These are phyloP conservation scores for Populus ilicifolia DNA, from an alignment of 345 rosid species.

Conservation along the genomic window DNA sequence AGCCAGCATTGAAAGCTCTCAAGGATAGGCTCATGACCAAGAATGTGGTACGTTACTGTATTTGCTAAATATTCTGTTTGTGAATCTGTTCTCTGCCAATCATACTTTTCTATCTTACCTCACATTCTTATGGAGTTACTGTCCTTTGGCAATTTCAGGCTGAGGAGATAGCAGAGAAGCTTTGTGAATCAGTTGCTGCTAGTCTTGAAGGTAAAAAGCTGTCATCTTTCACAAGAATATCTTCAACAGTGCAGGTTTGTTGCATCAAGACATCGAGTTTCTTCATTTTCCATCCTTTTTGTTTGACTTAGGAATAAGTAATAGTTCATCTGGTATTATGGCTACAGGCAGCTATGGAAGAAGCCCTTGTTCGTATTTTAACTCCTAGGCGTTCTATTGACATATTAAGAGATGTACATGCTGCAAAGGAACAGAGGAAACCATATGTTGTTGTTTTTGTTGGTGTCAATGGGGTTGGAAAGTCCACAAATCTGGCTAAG, in stretches of 20 bases:
- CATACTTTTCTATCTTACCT: neutral
- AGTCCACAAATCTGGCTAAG: slow-evolving; percentile 96
- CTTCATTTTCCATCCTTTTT: neutral
- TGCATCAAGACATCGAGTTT: neutral
- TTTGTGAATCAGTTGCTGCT: slow-evolving; percentile 92
- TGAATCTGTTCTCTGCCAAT: slow-evolving; percentile 1
- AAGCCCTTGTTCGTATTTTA: slow-evolving; percentile 89
- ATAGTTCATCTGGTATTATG: slow-evolving; percentile 4
- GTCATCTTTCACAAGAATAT: slow-evolving; percentile 94
- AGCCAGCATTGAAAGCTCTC: slow-evolving; percentile 88
- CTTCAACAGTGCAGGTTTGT: slow-evolving; percentile 91
- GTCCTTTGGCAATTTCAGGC: slow-evolving; percentile 49
- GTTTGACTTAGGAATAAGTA: neutral
- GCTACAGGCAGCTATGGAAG: slow-evolving; percentile 90
- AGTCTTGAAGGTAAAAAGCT: slow-evolving; percentile 97
- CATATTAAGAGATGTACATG: slow-evolving; percentile 88
- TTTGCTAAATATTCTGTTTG: neutral
- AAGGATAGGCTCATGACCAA: slow-evolving; percentile 99
- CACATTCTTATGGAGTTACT: slow-evolving; percentile 6
- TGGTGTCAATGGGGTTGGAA: slow-evolving; percentile 98
- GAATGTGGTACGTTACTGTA: slow-evolving; percentile 74
- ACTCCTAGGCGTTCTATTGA: slow-evolving; percentile 98
- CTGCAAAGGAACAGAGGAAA: slow-evolving; percentile 83
- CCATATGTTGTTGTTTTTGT: slow-evolving; percentile 97
- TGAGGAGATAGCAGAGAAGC: slow-evolving; percentile 97